These are phyloP conservation scores for Cryptosporidium baileyi DNA, from an alignment of 169 alveolate species.

Conservation along the genomic window DNA sequence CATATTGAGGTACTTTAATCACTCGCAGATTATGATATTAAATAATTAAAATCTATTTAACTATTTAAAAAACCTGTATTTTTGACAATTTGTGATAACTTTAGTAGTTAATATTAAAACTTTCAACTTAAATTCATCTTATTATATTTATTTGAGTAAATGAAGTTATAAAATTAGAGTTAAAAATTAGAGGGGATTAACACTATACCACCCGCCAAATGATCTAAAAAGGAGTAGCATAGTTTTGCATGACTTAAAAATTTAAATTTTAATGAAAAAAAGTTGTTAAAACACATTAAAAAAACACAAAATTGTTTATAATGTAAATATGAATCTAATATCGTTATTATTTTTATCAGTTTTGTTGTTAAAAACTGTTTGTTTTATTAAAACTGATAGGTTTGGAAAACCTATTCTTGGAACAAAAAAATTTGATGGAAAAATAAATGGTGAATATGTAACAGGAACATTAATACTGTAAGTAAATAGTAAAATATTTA, in stretches of 20 bases:
- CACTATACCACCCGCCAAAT: constrained; percentile 54
- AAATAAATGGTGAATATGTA: not conserved
- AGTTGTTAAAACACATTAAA: not conserved
- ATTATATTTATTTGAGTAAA: too few species aligned
- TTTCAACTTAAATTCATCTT: too few species aligned
- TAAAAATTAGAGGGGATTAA: too few species aligned
- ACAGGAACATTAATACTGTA: constrained; percentile 39
- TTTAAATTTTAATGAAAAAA: not conserved
- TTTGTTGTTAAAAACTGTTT: not conserved
- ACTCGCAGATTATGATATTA: too few species aligned
- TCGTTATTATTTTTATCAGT: not conserved
- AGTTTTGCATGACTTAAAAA: constrained; percentile 13
- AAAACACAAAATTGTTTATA: not conserved
- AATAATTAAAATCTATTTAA: too few species aligned
- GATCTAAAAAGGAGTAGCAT: constrained; percentile 48
- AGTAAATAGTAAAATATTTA: not conserved
- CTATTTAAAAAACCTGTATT: too few species aligned
- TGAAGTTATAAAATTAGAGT: too few species aligned
- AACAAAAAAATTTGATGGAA: not conserved
- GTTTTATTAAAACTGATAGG: constrained; percentile 5
- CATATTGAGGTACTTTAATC: too few species aligned
- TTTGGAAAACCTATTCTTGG: constrained; percentile 38
- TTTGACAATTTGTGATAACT: too few species aligned
- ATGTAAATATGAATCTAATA: not conserved
- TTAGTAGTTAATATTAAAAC: too few species aligned